phyloP scores from a whole-genome alignment of 2,329 filamentous ascomycete species.

The Phaeosphaeriaceae sp. region DNA sequence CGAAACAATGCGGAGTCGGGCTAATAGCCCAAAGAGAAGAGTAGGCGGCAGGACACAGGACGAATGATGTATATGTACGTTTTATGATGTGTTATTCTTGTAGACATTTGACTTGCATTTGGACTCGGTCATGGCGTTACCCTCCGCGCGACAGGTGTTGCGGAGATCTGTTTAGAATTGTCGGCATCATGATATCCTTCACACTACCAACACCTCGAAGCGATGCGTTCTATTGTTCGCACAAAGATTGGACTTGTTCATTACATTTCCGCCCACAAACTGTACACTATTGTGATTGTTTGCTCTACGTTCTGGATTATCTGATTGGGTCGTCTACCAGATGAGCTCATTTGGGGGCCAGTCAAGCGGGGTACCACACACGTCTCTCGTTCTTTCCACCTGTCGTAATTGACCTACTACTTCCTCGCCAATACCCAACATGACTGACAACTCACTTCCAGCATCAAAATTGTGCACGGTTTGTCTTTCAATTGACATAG shows the following conservation, averaged over 20 bases:
- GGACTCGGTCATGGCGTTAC: background rate
- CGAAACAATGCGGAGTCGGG: conserved; percentile 70
- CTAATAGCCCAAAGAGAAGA: conserved; percentile 56
- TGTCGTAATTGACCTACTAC: background rate
- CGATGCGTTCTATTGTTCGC: background rate
- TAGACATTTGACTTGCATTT: background rate
- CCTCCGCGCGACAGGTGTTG: background rate
- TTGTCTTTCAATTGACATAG: conserved; percentile 1
- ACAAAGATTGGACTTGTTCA: background rate
- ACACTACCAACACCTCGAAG: background rate
- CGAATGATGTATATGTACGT: conserved; percentile 14
- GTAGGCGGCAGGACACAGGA: conserved; percentile 24
- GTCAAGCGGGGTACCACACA: background rate
- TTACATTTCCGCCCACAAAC: background rate
- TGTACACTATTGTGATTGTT: background rate
- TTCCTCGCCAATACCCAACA: background rate
- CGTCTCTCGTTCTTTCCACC: background rate
- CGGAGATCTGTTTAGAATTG: background rate
- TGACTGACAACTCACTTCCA: background rate
- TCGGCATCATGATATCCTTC: background rate
- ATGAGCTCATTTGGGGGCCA: background rate
- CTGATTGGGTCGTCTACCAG: background rate
- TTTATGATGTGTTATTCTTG: background rate
- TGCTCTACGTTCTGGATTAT: background rate
- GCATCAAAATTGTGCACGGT: background rate